These are phyloP conservation scores for Penicillium sp. DNA, from an alignment of 2,329 filamentous ascomycete genomes.

Conservation along the genomic window DNA sequence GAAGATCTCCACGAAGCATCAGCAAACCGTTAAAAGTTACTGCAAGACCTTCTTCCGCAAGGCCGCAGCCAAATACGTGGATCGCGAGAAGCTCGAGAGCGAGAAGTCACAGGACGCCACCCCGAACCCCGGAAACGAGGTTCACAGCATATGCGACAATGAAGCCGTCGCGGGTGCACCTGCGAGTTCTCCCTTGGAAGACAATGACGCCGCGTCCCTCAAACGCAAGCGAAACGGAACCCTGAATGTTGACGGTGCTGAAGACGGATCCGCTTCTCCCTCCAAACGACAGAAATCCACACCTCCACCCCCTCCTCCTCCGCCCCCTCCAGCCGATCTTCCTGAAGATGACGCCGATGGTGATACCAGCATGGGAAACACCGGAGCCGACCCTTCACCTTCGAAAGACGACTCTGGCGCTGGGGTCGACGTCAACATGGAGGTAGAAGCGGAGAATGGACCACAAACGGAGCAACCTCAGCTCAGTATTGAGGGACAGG, in stretches of 20 bases:
- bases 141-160: constrained; percentile 36
- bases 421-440: constrained; percentile 1
- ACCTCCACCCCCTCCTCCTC: constrained; percentile 39
- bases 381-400: neutral
- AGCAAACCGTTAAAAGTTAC: constrained; percentile 77
- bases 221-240: constrained; percentile 23
- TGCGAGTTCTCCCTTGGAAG: constrained; percentile 48
- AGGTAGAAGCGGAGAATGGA: constrained; percentile 3
- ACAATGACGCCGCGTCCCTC: constrained; percentile 39
- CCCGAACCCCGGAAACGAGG: constrained; percentile 9
- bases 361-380: constrained; percentile 16
- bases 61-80: constrained; percentile 73
- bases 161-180: constrained; percentile 38
- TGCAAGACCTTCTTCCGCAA: constrained; percentile 86
- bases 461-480: constrained; percentile 16
- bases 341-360: constrained; percentile 15
- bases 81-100: constrained; percentile 65
- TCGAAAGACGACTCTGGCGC: neutral
- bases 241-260: constrained; percentile 4
- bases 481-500: constrained; percentile 28
- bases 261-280: constrained; percentile 43
- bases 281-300: constrained; percentile 56
- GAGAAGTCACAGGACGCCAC: constrained; percentile 42
- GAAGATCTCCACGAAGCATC: constrained; percentile 72
- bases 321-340: constrained; percentile 32